phyloP scores from a whole-genome alignment of 768 basidiomycete species.

The Kondoa subrosea region DNA sequence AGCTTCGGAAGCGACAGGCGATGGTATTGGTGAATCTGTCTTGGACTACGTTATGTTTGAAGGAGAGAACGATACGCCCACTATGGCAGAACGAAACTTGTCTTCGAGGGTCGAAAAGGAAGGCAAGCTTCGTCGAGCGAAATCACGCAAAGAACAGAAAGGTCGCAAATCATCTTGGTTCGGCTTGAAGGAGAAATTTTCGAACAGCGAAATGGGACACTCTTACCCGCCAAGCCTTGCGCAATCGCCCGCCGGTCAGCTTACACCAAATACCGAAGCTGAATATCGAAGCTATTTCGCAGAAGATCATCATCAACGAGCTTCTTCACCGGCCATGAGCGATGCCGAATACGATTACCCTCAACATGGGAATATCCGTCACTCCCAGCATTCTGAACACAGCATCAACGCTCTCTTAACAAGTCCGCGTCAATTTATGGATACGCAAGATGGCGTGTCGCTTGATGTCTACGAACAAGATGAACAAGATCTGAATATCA shows the following conservation, averaged over 20 bases:
- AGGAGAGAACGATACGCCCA: slow-evolving; percentile 48
- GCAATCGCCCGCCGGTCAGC: not conserved
- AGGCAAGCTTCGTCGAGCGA: slow-evolving; percentile 45
- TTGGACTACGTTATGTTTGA: slow-evolving; percentile 62
- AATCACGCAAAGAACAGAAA: slow-evolving; percentile 32
- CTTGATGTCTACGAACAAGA: slow-evolving; percentile 46
- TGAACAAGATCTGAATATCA: slow-evolving; percentile 42
- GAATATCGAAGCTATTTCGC: not conserved
- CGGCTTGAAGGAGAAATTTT: not conserved
- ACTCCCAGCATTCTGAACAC: slow-evolving; percentile 8
- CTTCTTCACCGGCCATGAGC: not conserved
- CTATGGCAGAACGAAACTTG: slow-evolving; percentile 43
- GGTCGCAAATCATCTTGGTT: not conserved
- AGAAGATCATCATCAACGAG: not conserved
- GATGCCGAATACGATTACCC: not conserved
- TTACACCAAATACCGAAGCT: slow-evolving; percentile 4
- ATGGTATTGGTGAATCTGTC: slow-evolving; percentile 30
- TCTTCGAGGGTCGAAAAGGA: slow-evolving; percentile 44
- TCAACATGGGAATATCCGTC: slow-evolving; percentile 1
- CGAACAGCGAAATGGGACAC: not conserved
- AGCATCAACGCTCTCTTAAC: not conserved
- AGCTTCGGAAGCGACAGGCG: not conserved
- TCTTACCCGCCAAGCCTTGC: not conserved
- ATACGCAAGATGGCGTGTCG: slow-evolving; percentile 10
- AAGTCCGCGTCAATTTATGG: not conserved